Evolutionary conservation across 805 yeast genomes (phyloP).

Genomic region (Yarrowia divulgata): DNA sequence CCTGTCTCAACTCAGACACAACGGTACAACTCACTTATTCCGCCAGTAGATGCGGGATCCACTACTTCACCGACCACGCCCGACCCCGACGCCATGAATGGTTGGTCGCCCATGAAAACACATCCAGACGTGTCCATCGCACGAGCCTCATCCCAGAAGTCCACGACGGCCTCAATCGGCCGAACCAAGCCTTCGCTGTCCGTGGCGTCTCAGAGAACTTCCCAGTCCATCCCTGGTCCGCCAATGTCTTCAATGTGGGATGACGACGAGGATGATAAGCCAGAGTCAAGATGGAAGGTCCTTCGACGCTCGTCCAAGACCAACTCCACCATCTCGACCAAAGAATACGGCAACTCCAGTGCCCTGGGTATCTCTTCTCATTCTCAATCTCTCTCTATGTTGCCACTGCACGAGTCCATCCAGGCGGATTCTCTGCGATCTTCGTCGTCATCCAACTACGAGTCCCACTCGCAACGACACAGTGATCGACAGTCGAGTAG

Average conservation of each 20-base stretch:
- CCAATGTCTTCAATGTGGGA: slow-evolving; percentile 34
- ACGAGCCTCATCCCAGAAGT: slow-evolving; percentile 3
- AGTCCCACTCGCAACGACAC: slow-evolving; percentile 11
- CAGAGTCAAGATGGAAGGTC: slow-evolving; percentile 8
- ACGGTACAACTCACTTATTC: slow-evolving; percentile 31
- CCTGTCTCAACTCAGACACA: slow-evolving; percentile 9
- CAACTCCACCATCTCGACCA: slow-evolving; percentile 15
- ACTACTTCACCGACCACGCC: slow-evolving; percentile 1
- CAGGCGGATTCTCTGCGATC: slow-evolving; percentile 9
- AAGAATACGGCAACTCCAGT: background rate
- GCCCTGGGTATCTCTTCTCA: background rate
- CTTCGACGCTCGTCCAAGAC: slow-evolving; percentile 18
- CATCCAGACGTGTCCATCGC: slow-evolving; percentile 20
- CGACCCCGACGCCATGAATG: slow-evolving; percentile 3
- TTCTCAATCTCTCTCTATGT: slow-evolving; percentile 7
- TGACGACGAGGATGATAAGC: slow-evolving; percentile 31
- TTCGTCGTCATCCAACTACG: slow-evolving; percentile 3
- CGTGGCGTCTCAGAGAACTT: background rate
- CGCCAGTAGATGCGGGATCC: slow-evolving; percentile 4
- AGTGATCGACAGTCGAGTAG: slow-evolving; percentile 20
- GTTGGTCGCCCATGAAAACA: slow-evolving; percentile 17
- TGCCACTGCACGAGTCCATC: slow-evolving; percentile 6
- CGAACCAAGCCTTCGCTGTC: background rate
- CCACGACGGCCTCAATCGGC: background rate
- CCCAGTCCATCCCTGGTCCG: slow-evolving; percentile 18